Percentiles rank a stretch among this genome's conserved stretches.
phyloP scores from a whole-genome alignment of 441 rosid species.

The Corymbia calophylla region DNA sequence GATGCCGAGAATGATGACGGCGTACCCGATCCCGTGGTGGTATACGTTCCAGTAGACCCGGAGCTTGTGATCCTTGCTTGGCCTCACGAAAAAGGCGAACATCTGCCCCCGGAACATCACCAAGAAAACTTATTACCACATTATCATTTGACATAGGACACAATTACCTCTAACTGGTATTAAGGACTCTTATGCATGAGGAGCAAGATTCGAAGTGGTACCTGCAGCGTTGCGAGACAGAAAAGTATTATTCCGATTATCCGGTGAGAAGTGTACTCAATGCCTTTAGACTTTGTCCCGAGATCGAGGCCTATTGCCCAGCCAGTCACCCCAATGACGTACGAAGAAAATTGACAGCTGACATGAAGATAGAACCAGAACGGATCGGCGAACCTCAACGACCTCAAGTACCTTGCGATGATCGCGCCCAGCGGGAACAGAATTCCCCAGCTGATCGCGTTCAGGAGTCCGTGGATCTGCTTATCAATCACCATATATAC shows the following conservation, averaged over 20 bases:
- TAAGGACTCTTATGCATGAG: not conserved
- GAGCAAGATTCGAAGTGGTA: not conserved
- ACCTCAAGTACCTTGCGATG: not conserved
- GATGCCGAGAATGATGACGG: not conserved
- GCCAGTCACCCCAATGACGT: slow-evolving; percentile 1
- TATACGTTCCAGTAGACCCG: not conserved
- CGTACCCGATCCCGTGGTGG: slow-evolving; percentile 1
- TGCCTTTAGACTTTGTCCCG: not conserved
- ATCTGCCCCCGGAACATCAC: not conserved
- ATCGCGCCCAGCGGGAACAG: not conserved
- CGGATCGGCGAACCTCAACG: not conserved
- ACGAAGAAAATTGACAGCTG: not conserved
- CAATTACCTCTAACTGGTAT: not conserved
- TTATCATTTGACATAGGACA: not conserved
- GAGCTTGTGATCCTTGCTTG: not conserved
- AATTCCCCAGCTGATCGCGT: slow-evolving; percentile 4
- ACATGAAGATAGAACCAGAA: slow-evolving; percentile 5
- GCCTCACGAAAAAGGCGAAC: slow-evolving; percentile 2
- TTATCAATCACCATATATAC: not conserved
- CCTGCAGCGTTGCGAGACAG: not conserved
- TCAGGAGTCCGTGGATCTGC: slow-evolving; percentile 8
- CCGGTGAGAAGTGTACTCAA: not conserved
- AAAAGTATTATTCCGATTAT: not conserved
- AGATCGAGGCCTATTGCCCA: slow-evolving; percentile 10
- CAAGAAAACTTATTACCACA: not conserved